Evolutionary conservation across 352 stramenopile species (phyloP), one percentile per base, ranked within the genome.

Genomic region (Pythium phragmiticola): DNA sequence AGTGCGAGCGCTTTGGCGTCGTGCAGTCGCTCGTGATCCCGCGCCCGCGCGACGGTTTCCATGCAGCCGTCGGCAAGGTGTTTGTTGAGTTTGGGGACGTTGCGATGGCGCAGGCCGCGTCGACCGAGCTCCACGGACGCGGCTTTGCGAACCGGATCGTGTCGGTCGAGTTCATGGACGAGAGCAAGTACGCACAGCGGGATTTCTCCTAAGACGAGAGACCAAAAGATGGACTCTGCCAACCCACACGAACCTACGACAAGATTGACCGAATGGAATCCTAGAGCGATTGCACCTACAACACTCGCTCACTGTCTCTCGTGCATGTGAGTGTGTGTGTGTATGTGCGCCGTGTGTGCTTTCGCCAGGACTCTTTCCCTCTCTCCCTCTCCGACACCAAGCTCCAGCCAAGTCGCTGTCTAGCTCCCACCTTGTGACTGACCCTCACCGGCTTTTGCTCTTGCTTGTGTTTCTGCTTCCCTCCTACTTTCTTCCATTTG

Each of bases 61-160:
- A 59, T 43, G 75, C 65, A 55, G 80, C 80, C 14, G 82, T 94
- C 17, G 81, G 84, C 53, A 93, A 92, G 75, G 76, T 86, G 57
- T 98, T 98, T 79, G 76, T 98, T 66, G 91, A 98, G 70, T 99
- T 97, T 78, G 82, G 78, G 11, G 91, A 87, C 68, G 63, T 91
- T 14, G 65, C 84, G 36, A 87, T 89, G 52, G 89, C 94, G 1
- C 75, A 87, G 41, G 75, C 63, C 48, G 96, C 95, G 3, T 84
- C 94, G 14, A 82, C 75, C 12, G 93, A 97, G 63, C 73, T 99
- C 45, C 85, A 97, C 39, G 96, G 94, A 50, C 80, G 95, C 28
- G 89, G 94, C 3, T 99, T 99, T 82, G 94, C 90, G 41, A 92
- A 95, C 48, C 91, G 92, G 64, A 95, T 94, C 21, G 94, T 99